A percentile compares a stretch with the other conserved stretches of the same genome.
Conservation (phyloP, 225 moss, liverwort and hornwort species). For the Pseudoscleropodium purum region DNA sequence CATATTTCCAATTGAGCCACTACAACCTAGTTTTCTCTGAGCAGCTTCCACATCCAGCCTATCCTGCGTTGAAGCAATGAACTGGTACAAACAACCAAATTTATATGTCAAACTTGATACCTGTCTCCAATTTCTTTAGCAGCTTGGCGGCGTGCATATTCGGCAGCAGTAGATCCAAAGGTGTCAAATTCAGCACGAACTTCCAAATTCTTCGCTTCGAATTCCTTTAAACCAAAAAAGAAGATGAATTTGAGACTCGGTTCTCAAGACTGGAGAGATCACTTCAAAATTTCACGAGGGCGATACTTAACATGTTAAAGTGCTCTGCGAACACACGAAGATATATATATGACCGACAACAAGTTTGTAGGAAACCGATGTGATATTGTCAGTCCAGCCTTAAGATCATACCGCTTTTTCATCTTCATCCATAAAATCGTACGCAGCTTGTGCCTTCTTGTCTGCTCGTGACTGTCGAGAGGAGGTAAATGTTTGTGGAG, state of each 20-base stretch:
- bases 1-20: not conserved
- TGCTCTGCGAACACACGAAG: not conserved
- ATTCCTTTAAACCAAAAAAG: slow-evolving; percentile 33
- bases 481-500: slow-evolving; percentile 71
- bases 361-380: not conserved
- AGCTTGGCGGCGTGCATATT: slow-evolving; percentile 62
- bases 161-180: slow-evolving; percentile 80
- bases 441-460: slow-evolving; percentile 60
- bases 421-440: slow-evolving; percentile 93
- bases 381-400: not conserved
- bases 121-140: slow-evolving; percentile 56
- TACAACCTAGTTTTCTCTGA: not conserved
- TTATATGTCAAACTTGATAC: slow-evolving; percentile 6
- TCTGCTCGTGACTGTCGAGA: slow-evolving; percentile 72
- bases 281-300: not conserved
- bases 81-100: not conserved
- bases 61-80: not conserved
- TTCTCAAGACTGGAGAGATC: not conserved
- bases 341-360: not conserved
- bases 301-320: not conserved
- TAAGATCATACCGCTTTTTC: slow-evolving; percentile 61
- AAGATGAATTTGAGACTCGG: not conserved
- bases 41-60: not conserved
- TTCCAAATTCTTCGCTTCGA: slow-evolving; percentile 57
- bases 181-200: slow-evolving; percentile 72